Conservation (phyloP, 225 moss, liverwort and hornwort species). For the Anthoceros angustus region DNA sequence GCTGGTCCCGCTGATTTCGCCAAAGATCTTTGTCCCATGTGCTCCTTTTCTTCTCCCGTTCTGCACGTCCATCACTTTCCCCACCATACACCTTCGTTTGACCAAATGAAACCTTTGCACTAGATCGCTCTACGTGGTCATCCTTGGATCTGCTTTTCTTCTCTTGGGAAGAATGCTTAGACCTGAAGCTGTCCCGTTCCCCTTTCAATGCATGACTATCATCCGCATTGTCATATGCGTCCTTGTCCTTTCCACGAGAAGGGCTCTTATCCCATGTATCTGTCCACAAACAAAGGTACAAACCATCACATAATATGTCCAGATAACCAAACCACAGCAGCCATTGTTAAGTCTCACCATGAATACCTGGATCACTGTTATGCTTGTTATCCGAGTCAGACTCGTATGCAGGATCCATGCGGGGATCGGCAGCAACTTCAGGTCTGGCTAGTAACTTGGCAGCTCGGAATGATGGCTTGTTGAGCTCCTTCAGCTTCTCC, state of each 20-base stretch:
- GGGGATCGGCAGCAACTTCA: constrained; percentile 74
- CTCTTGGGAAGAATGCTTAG: constrained; percentile 36
- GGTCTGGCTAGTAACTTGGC: constrained; percentile 90
- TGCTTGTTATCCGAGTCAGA: constrained; percentile 59
- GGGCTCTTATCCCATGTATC: constrained; percentile 25
- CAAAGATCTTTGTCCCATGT: constrained; percentile 41
- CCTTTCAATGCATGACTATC: constrained; percentile 17
- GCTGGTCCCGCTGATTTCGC: constrained; percentile 19
- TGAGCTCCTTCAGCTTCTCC: constrained; percentile 84
- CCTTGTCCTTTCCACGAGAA: constrained; percentile 24
- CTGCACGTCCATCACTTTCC: constrained; percentile 24
- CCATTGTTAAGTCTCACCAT: not conserved
- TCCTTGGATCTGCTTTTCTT: constrained; percentile 40
- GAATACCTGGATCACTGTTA: constrained; percentile 17
- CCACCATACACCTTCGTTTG: constrained; percentile 24
- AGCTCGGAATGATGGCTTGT: constrained; percentile 81
- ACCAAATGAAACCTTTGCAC: constrained; percentile 28
- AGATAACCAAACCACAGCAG: not conserved
- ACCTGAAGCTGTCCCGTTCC: constrained; percentile 30
- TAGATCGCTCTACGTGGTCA: constrained; percentile 37
- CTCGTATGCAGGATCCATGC: constrained; percentile 93
- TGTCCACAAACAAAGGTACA: not conserved
- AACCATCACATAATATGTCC: not conserved
- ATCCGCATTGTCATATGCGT: constrained; percentile 14
- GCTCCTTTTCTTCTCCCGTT: constrained; percentile 42